A percentile compares a stretch with the other conserved stretches of the same genome.
Evolutionary conservation across 2,329 filamentous ascomycete genomes (phyloP).

Genomic region (Neoarthrinium moseri): DNA sequence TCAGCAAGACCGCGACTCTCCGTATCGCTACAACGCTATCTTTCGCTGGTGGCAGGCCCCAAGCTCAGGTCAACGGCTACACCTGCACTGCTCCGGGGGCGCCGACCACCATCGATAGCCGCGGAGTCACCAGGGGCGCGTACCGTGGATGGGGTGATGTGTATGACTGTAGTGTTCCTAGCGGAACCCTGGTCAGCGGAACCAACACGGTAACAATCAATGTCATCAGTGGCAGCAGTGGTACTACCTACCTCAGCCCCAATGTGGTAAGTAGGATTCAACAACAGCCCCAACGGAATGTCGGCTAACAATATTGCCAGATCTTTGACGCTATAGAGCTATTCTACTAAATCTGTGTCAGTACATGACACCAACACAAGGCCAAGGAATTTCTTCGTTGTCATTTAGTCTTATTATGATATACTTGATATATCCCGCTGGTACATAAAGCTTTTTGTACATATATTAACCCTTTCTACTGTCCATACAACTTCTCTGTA

Average conservation of each 20-base stretch:
- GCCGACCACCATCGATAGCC: conserved; percentile 50
- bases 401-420: no score
- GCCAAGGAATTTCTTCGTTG: no score
- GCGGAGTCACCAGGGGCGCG: conserved; percentile 56
- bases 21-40: conserved; percentile 57
- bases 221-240: conserved; percentile 49
- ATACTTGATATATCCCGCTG: no score
- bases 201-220: conserved; percentile 53
- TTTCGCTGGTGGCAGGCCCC: conserved; percentile 54
- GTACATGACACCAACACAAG: no score
- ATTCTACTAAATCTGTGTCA: conserved; percentile 24
- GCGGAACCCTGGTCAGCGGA: conserved; percentile 48
- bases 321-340: conserved; percentile 28
- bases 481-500: conserved; percentile 4
- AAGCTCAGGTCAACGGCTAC: conserved; percentile 35
- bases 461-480: neutral
- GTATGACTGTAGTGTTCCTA: conserved; percentile 51
- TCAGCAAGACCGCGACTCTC: conserved; percentile 45
- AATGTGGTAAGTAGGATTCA: conserved; percentile 34
- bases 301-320: conserved; percentile 12
- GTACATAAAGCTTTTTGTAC: no score
- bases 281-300: neutral
- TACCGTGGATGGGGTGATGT: conserved; percentile 57
- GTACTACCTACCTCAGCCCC: conserved; percentile 45
- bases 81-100: conserved; percentile 27